phyloP scores from a whole-genome alignment of 83 land plant species.

The Thuja plicata region DNA sequence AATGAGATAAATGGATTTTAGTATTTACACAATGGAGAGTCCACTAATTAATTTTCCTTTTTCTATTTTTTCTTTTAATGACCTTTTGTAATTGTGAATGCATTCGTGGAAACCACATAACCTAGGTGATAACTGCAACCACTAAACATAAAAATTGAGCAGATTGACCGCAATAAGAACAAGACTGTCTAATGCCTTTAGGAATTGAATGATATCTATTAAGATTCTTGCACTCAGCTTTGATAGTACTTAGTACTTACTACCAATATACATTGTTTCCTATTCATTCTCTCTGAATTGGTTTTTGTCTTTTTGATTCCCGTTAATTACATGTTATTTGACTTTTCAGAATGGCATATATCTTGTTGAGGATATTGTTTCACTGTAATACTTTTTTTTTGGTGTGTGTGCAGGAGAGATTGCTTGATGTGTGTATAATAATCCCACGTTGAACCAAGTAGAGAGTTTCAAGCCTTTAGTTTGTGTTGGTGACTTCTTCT shows the following conservation, averaged over 20 bases:
- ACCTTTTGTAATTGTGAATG: neutral
- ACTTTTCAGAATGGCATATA: neutral
- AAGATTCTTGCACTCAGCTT: neutral
- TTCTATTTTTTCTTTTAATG: neutral
- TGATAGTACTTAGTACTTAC: neutral
- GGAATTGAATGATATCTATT: neutral
- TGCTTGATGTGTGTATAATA: neutral
- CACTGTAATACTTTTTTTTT: neutral
- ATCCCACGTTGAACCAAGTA: neutral
- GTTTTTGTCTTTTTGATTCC: neutral
- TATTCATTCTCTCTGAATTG: neutral
- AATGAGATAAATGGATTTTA: neutral
- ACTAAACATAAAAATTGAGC: neutral
- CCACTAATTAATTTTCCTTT: neutral
- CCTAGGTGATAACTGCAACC: neutral
- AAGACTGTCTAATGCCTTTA: neutral
- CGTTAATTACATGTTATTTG: neutral
- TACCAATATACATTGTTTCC: neutral
- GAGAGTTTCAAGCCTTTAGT: neutral
- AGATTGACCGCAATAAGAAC: neutral
- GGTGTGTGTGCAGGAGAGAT: neutral
- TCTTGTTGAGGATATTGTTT: neutral
- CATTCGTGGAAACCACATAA: neutral
- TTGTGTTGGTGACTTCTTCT: neutral
- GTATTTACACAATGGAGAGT: neutral